Base-by-base conservation (phyloP, 176 grass and related monocot species). In the Zizania latifolia region DNA sequence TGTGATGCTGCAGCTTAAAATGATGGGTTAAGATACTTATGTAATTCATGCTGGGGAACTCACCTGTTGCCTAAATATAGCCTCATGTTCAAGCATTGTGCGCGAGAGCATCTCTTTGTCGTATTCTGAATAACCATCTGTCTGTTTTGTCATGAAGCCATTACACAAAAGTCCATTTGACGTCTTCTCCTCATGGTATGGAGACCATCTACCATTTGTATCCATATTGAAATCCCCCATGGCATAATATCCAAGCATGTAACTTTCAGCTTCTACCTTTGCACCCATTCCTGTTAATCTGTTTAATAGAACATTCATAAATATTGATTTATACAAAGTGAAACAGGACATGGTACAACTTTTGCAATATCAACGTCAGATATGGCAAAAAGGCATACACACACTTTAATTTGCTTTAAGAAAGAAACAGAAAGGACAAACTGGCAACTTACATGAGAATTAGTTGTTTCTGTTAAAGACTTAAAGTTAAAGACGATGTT, bases 61-160 rank as follows among this genome's bases (percentile, higher is more conserved):
- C 55, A 96, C 93, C 87, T 99, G 95, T 66, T 91, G 80, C 78
- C 82, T 89, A 72, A 94, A 99, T 72, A 87, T 82, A 76, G 87
- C 84, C 70, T 99, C 95, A 86, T 99, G 95, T 72, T 92, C 86
- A 80, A 99, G 86, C 82, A 99, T 94, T 55, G 80, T 85, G 61
- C 66, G 75, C 75, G 88, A 92, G 55, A 99, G 73, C 82, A 84
- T 88, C 86, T 94, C 86, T 75, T 92, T 94, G 64, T 94, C 86
- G 40, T 77, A 84, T n/a, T 85, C 85, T 15, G 72, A 80, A 71
- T 79, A 85, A 65, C 80, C 73, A 79, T 78, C 62, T 11, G 76
- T 14, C 27, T 41, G 34, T 28, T 66, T 77, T 75, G 70, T 10
- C 45, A 73, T 63, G 84, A 90, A 82, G 33, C 84, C 84, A 61